Evolutionary conservation across 306 rosid genomes (phyloP), one percentile per base, ranked within the genome.

Genomic region (Cicer arietinum): DNA sequence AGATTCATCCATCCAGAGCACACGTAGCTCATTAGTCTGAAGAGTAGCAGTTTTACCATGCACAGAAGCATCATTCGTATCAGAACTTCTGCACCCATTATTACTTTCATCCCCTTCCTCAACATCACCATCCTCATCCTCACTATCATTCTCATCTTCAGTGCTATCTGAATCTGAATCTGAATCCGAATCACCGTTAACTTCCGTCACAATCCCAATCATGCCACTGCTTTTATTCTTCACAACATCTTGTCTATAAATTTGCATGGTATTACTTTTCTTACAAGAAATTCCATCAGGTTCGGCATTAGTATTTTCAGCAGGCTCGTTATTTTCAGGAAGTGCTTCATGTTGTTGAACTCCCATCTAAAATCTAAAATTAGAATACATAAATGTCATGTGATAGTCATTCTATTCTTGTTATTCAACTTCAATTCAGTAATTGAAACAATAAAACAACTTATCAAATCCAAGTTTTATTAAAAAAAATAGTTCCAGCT

Each of bases 181-280:
- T 8, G 96, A 92, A 79, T 94, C 98, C 4, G 85, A 71, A 85
- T 92, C 99, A 78, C 99, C 99, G 12, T 88, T 87, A 73, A 92
- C 97, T 84, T 92, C 99, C 11, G 93, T 90, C 83, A 90, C 99
- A 79, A 95, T 82, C 66, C 99, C 99, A 71, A 85, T 80, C 86
- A 81, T 69, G 60, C 89, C 87, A 71, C 56, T 80, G 72, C 10
- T 73, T 68, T 75, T 87, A 78, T 88, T 85, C 82, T 59, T 89
- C 77, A 95, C 97, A 75, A 95, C 90, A 71, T 95, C 98, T 57
- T 92, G 97, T 68, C 97, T 86, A 69, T 90, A 95, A 46, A 95
- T 63, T 82, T 79, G 82, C 9, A 85, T 81, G 51, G 78, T 59
- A 75, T 62, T 81, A 45, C 76, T 72, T 43, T 66, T 69, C 54